Percentiles rank a stretch among this genome's conserved stretches.
phyloP scores from a whole-genome alignment of 1,139 yeast genomes.

The Chernovozyma aurita region DNA sequence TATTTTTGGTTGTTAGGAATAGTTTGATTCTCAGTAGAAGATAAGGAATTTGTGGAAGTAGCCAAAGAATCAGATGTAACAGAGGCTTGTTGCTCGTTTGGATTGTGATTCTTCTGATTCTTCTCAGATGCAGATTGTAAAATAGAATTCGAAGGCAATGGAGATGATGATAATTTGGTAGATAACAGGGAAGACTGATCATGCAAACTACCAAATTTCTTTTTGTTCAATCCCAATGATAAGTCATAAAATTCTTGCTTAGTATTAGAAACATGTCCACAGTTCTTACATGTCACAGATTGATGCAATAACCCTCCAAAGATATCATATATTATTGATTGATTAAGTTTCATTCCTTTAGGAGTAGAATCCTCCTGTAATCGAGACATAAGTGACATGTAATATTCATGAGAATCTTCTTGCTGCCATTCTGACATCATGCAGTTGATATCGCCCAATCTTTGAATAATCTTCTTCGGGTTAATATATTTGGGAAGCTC shows the following conservation, averaged over 20 bases:
- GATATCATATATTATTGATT: constrained; percentile 82
- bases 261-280: constrained; percentile 80
- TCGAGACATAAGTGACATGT: constrained; percentile 83
- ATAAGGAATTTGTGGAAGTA: neutral
- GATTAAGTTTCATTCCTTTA: constrained; percentile 73
- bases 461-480: constrained; percentile 68
- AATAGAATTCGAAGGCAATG: neutral
- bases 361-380: constrained; percentile 92
- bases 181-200: no score
- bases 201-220: constrained; percentile 13
- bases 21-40: neutral
- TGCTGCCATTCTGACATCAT: constrained; percentile 98
- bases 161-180: constrained; percentile 5
- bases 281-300: constrained; percentile 73
- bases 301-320: constrained; percentile 91
- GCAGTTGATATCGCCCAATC: constrained; percentile 83
- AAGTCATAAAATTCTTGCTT: constrained; percentile 92
- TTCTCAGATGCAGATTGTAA: constrained; percentile 12
- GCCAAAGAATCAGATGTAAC: constrained; percentile 7
- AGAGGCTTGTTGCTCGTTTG: neutral
- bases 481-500: constrained; percentile 44
- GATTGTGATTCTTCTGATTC: constrained; percentile 6
- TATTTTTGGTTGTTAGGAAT: constrained; percentile 37
- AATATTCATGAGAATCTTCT: constrained; percentile 96
- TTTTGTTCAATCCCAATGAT: constrained; percentile 63